Evolutionary conservation across 257 asterid genomes (phyloP).

Genomic region (Solanum tarapatanum): DNA sequence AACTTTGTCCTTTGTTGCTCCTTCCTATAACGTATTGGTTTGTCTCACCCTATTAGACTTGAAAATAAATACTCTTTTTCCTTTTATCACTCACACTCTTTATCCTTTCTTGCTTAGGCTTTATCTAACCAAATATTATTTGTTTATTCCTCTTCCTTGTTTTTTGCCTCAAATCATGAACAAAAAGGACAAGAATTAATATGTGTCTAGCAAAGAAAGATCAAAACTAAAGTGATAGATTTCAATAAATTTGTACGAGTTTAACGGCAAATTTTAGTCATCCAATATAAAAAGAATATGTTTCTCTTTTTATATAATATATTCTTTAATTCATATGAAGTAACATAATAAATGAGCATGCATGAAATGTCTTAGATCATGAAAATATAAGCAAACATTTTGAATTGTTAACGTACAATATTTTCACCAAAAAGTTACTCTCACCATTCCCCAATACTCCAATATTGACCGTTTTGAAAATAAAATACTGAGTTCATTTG

Average conservation of each 20-base stretch:
- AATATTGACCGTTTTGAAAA: too few relatives aligned
- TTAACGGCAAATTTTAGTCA: neutral
- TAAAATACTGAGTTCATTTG: neutral
- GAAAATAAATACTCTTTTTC: neutral
- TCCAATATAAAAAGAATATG: neutral
- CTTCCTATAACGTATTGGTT: constrained; percentile 4
- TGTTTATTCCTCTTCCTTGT: neutral
- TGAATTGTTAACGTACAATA: neutral
- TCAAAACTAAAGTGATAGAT: neutral
- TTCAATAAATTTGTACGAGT: neutral
- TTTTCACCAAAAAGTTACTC: too few relatives aligned
- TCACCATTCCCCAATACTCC: too few relatives aligned
- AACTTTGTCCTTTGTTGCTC: neutral
- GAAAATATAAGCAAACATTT: neutral
- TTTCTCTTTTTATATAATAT: neutral
- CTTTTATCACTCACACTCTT: neutral
- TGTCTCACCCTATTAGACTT: neutral
- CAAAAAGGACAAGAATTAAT: neutral
- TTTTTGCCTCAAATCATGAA: neutral
- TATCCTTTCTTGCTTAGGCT: neutral
- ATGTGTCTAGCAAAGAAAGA: neutral
- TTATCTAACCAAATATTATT: neutral
- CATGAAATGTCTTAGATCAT: neutral
- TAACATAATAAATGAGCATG: neutral
- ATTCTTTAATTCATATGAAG: neutral